Evolutionary conservation across 2,329 filamentous ascomycete genomes (phyloP), one percentile per base, ranked within the genome.

Genomic region (Beauveria sp.): DNA sequence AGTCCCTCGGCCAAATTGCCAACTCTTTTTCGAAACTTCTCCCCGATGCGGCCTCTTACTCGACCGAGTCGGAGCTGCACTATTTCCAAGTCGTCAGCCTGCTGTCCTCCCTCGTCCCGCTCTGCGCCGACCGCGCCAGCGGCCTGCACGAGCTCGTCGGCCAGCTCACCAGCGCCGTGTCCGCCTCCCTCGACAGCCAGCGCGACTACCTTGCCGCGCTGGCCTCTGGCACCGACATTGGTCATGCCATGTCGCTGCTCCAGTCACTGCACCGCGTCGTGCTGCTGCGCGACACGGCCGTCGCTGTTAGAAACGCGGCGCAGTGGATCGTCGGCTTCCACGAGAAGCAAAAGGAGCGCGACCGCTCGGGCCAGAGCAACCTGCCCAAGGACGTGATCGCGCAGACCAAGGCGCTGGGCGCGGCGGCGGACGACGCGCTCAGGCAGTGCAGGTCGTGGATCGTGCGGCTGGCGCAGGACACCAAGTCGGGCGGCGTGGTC

Each of bases 1-100:
- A 81, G 60, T 75, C 71, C 0, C 70, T 81, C 16, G 66, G 68
- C 1, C 73, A 73, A n/a, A 67, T 82, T 2, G 72, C 74, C 63
- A 76, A 77, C 62, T 77, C 78, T 0, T 69, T 81, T 4, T 68
- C 70, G 8, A 73, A 71, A 54, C 75, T 79, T 54, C 69, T 81
- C 3, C 67, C 73, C 34, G 66, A 66, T 0, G 60, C 68, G 0
- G 60, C 60, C 6, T 69, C 66, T 8, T 56, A 71, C 5, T 73
- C 79, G 30, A 82, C 80, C 0, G 47, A 68, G 0, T 67, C 75
- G 2, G 81, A 83, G 58, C 66, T 72, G 22, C 68, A 72, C 0
- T 80, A 79, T 68, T 81, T 76, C 68, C 76, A 76, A 2, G 63
- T 75, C 1, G 62, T 81, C 26, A 74, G 75, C 26, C 64, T 79